Conservation (phyloP, 495 filamentous ascomycete genomes). For the Podospora didyma region DNA sequence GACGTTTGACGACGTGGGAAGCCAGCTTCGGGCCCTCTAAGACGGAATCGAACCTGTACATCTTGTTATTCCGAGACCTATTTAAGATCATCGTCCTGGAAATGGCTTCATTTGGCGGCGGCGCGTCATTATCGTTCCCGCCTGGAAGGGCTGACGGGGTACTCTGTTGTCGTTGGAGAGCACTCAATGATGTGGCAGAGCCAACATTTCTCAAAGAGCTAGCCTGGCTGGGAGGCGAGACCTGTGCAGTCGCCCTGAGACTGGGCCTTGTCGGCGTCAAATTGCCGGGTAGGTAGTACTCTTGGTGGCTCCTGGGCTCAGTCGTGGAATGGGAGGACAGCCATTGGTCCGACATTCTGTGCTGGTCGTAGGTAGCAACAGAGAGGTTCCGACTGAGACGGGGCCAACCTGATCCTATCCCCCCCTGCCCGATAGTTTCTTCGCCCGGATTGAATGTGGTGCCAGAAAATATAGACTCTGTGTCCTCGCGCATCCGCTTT, state of each 20-base stretch:
- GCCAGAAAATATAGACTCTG: conserved; percentile 25
- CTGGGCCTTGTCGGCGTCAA: background rate
- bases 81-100: conserved; percentile 29
- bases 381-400: background rate
- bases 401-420: background rate
- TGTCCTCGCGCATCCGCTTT: conserved; percentile 15
- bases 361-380: background rate
- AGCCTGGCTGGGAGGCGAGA: conserved; percentile 5
- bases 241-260: background rate
- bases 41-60: conserved; percentile 21
- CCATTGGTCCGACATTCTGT: conserved; percentile 2
- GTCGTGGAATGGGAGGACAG: background rate
- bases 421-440: background rate
- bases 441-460: conserved; percentile 24
- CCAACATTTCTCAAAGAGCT: conserved; percentile 9
- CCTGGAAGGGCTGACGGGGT: conserved; percentile 5
- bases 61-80: conserved; percentile 25
- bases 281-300: background rate
- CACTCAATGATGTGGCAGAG: conserved; percentile 13
- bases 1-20: conserved; percentile 31
- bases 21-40: conserved; percentile 30
- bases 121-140: background rate
- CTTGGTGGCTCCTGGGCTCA: background rate
- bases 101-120: conserved; percentile 13
- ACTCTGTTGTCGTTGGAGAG: conserved; percentile 11